These are phyloP conservation scores for Ganoderma leucocontextum DNA, from an alignment of 1,284 basidiomycete species.

Conservation along the genomic window DNA sequence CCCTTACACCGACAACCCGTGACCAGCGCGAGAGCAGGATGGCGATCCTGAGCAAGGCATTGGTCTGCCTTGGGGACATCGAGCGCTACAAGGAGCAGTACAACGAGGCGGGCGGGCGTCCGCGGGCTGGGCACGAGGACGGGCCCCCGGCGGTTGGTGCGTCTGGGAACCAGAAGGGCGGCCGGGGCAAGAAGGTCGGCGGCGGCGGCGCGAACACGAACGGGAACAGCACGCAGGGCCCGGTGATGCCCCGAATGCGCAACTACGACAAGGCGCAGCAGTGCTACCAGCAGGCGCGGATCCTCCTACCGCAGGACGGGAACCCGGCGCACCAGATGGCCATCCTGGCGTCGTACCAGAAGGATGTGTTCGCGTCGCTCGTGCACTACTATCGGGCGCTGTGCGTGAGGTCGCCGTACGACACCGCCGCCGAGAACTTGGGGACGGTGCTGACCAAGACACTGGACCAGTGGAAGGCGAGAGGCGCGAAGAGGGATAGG, in stretches of 20 bases:
- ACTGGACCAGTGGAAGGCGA: constrained; percentile 63
- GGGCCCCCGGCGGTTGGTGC: constrained; percentile 44
- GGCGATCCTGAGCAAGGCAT: constrained; percentile 83
- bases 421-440: constrained; percentile 89
- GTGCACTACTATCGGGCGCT: constrained; percentile 93
- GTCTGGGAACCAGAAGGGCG: constrained; percentile 46
- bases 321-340: constrained; percentile 97
- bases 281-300: constrained; percentile 86
- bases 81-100: constrained; percentile 94
- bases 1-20: constrained; percentile 50
- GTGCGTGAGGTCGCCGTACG: constrained; percentile 87
- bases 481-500: constrained; percentile 47
- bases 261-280: constrained; percentile 81
- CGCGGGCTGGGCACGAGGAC: constrained; percentile 72
- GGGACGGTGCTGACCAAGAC: constrained; percentile 74
- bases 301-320: constrained; percentile 82
- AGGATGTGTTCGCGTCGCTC: constrained; percentile 83
- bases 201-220: constrained; percentile 36
- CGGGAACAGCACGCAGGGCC: constrained; percentile 44
- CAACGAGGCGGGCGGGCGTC: constrained; percentile 72
- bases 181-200: constrained; percentile 56
- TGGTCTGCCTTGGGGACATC: constrained; percentile 94
- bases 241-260: constrained; percentile 46
- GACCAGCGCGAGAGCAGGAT: constrained; percentile 70
- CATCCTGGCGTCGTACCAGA: constrained; percentile 86